Conservation (phyloP, 2,329 filamentous ascomycete species). For the Plenodomus tracheiphilus region DNA sequence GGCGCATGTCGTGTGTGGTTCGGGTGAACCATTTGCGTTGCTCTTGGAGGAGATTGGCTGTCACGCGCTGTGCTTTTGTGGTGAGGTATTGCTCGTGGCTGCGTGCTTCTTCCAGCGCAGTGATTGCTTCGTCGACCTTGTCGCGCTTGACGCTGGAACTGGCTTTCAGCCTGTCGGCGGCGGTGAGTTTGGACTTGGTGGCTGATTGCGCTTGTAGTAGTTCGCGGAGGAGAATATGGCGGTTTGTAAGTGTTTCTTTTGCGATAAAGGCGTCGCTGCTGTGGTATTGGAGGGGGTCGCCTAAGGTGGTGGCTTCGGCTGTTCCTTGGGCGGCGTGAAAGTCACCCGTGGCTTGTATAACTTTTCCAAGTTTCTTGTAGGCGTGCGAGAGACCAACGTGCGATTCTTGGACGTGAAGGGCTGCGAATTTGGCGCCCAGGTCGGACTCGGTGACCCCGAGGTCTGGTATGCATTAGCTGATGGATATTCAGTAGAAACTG, state of each 20-base stretch:
- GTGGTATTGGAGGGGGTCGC: slow-evolving; percentile 92
- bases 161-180: slow-evolving; percentile 85
- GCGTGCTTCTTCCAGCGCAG: slow-evolving; percentile 82
- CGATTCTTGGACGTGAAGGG: slow-evolving; percentile 86
- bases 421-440: slow-evolving; percentile 85
- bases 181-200: slow-evolving; percentile 79
- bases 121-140: slow-evolving; percentile 98
- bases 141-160: slow-evolving; percentile 86
- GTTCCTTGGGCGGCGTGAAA: slow-evolving; percentile 96
- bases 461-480: slow-evolving; percentile 58
- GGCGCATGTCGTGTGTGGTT: slow-evolving; percentile 80
- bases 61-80: slow-evolving; percentile 86
- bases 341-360: slow-evolving; percentile 91
- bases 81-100: slow-evolving; percentile 79
- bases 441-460: slow-evolving; percentile 91
- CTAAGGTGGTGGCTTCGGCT: slow-evolving; percentile 90
- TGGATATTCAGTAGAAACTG: background rate
- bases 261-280: slow-evolving; percentile 96
- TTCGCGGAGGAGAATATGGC: slow-evolving; percentile 93
- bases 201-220: slow-evolving; percentile 87
- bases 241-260: slow-evolving; percentile 96
- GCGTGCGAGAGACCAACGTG: slow-evolving; percentile 86
- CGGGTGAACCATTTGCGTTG: slow-evolving; percentile 88
- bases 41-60: slow-evolving; percentile 83
- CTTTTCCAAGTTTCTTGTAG: slow-evolving; percentile 92